Base-by-base conservation (phyloP, 2,329 filamentous ascomycete genomes). In the Paramyrothecium roridum region DNA sequence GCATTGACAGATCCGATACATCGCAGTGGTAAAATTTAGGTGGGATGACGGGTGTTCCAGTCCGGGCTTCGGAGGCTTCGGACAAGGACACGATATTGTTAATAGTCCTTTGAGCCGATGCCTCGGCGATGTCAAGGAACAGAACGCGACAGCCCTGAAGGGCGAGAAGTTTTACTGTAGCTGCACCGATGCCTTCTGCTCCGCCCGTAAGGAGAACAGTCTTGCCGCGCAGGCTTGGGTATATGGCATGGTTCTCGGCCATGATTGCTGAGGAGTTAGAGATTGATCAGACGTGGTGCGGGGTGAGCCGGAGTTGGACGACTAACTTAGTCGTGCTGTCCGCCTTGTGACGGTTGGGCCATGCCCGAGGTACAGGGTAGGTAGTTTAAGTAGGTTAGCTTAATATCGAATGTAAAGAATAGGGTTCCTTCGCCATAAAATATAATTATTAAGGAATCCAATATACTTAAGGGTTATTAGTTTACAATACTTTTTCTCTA, bases 111-210 rank as follows among this genome's bases (percentile, higher is more conserved):
- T 75, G 64, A 8, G 65, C 60, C 0, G 69, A 67, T 1, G 57
- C n/a, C 33, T 68, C 59, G 2, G 65, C 64, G 33, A 73, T 71
- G 55, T 80, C 77, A 6, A 80, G 61, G 59, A 80, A 74, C 33
- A 78, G 60, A 49, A 80, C 77, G 16, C 66, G 58, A n/a, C 70
- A 69, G n/a, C 76, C 75, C 51, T 80, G 76, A 2, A 67, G 62
- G 53, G 72, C 71, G 60, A 80, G 80, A 37, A 72, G 63, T 60
- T 78, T 71, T 20, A 79, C 77, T 10, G 72, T 70, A 2, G 72
- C 63, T 1, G 75, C 73, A 37, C 77, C 78, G 54, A 80, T 80
- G 13, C 78, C 77, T 53, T 74, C 71, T 33, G 77, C 77, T 2
- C 75, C 78, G 37, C 78, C 77, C 0, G 76, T 73, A 55, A 80